phyloP scores from a whole-genome alignment of 2,329 filamentous ascomycete genomes.

The Penicillium sclerotiorum region DNA sequence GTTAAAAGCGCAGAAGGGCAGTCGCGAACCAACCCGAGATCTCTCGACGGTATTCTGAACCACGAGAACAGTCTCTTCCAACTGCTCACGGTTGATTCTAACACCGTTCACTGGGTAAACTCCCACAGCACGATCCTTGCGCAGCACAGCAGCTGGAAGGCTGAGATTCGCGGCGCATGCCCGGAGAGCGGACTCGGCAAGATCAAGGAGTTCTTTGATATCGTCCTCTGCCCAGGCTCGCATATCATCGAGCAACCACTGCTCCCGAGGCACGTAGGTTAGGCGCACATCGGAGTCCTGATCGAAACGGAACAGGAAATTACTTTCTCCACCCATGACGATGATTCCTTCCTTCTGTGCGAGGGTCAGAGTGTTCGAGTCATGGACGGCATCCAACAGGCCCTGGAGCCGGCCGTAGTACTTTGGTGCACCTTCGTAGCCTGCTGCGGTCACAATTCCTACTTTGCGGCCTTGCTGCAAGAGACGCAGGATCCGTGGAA shows the following conservation, averaged over 20 bases:
- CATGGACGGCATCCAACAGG: slow-evolving; percentile 75
- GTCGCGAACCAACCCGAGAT: slow-evolving; percentile 64
- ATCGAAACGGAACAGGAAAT: slow-evolving; percentile 87
- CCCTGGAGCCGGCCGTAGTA: slow-evolving; percentile 89
- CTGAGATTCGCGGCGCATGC: slow-evolving; percentile 80
- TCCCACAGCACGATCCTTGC: slow-evolving; percentile 86
- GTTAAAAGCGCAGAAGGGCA: slow-evolving; percentile 98
- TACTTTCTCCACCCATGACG: slow-evolving; percentile 93
- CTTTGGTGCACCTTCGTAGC: slow-evolving; percentile 82
- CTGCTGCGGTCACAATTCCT: slow-evolving; percentile 94
- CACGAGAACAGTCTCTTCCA: slow-evolving; percentile 94
- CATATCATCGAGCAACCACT: slow-evolving; percentile 65
- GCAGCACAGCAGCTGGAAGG: slow-evolving; percentile 76
- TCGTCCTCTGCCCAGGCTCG: slow-evolving; percentile 59
- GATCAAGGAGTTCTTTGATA: slow-evolving; percentile 79
- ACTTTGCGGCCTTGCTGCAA: slow-evolving; percentile 78
- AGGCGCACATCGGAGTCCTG: slow-evolving; percentile 67
- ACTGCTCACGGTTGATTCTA: slow-evolving; percentile 79
- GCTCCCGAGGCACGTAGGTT: slow-evolving; percentile 59
- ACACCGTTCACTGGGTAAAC: slow-evolving; percentile 67
- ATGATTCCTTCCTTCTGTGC: slow-evolving; percentile 76
- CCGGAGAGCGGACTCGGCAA: slow-evolving; percentile 79
- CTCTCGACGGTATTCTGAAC: slow-evolving; percentile 91
- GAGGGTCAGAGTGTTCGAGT: slow-evolving; percentile 61
- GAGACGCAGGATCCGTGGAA: slow-evolving; percentile 68